Conservation (phyloP, 257 asterid genomes). For the Penstemon eatonii region DNA sequence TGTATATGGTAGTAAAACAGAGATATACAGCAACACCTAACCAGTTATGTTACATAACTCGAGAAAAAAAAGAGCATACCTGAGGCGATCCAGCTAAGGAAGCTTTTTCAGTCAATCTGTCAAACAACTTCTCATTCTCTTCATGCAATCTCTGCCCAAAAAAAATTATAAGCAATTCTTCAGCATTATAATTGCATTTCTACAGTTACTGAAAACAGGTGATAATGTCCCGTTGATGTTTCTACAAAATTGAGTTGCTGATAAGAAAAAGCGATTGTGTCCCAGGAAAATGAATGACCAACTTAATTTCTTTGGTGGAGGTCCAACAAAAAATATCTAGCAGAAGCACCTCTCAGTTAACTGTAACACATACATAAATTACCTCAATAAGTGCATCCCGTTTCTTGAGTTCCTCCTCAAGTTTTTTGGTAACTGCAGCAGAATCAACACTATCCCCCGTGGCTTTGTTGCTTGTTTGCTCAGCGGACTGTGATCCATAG, state of each 20-base stretch:
- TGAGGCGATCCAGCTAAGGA: conserved; percentile 77
- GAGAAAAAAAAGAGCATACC: conserved; percentile 44
- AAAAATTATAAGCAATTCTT: conserved; percentile 12
- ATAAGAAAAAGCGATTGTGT: conserved; percentile 7
- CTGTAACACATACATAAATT: conserved; percentile 16
- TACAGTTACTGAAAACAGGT: conserved; percentile 23
- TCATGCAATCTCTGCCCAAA: conserved; percentile 84
- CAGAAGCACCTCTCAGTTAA: conserved; percentile 9
- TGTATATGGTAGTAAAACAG: conserved; percentile 24
- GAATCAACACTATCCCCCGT: conserved; percentile 64
- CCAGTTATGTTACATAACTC: conserved; percentile 10
- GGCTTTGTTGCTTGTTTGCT: conserved; percentile 41
- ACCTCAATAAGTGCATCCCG: conserved; percentile 99
- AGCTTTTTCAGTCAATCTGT: conserved; percentile 86
- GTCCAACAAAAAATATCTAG: conserved; percentile 16
- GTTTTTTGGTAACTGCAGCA: conserved; percentile 78
- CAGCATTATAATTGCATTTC: conserved; percentile 8
- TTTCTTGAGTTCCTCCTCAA: conserved; percentile 94
- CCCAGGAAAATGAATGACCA: neutral
- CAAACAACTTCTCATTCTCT: conserved; percentile 96
- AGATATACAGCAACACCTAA: conserved; percentile 18
- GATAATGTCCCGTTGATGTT: conserved; percentile 1
- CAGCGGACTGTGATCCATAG: conserved; percentile 48
- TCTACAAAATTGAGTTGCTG: conserved; percentile 19
- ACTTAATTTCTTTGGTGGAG: conserved; percentile 15